Percentiles rank a stretch among this genome's conserved stretches.
Conservation (phyloP, 441 rosid genomes). For the Adansonia gregorii region DNA sequence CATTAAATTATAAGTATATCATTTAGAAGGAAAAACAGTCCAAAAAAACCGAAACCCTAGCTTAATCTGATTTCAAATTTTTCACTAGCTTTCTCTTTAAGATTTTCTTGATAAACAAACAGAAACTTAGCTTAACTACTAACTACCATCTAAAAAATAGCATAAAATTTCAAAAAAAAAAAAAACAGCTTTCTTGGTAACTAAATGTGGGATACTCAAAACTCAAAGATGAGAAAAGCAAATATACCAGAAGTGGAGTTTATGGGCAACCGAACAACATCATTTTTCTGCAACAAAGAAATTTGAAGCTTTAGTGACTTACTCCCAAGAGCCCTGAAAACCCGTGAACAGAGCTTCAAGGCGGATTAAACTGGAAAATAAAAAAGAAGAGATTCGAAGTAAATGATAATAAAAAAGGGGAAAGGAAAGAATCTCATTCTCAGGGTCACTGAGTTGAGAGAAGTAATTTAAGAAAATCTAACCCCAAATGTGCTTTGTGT, state of each 20-base stretch:
- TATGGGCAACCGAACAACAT: slow-evolving; percentile 13
- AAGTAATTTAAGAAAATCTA: slow-evolving; percentile 9
- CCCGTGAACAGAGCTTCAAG: slow-evolving; percentile 3
- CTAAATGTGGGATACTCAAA: neutral
- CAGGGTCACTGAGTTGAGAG: neutral
- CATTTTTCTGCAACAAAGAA: neutral
- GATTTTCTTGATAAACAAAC: slow-evolving; percentile 10
- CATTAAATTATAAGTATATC: too few species aligned
- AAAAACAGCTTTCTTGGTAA: neutral
- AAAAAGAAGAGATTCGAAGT: neutral
- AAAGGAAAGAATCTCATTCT: slow-evolving; percentile 20
- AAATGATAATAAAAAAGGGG: neutral
- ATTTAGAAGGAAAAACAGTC: too few species aligned
- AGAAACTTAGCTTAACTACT: neutral
- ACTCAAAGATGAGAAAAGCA: neutral
- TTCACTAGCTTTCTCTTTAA: neutral
- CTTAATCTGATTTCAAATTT: slow-evolving; percentile 3
- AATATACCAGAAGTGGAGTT: neutral
- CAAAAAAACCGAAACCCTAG: neutral
- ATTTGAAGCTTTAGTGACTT: neutral
- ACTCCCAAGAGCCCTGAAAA: neutral
- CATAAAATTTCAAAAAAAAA: neutral
- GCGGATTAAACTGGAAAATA: neutral
- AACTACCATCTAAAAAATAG: neutral
- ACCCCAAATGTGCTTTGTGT: neutral